Evolutionary conservation across 202 grass and related monocot genomes (phyloP).

Genomic region (Panicum virgatum): DNA sequence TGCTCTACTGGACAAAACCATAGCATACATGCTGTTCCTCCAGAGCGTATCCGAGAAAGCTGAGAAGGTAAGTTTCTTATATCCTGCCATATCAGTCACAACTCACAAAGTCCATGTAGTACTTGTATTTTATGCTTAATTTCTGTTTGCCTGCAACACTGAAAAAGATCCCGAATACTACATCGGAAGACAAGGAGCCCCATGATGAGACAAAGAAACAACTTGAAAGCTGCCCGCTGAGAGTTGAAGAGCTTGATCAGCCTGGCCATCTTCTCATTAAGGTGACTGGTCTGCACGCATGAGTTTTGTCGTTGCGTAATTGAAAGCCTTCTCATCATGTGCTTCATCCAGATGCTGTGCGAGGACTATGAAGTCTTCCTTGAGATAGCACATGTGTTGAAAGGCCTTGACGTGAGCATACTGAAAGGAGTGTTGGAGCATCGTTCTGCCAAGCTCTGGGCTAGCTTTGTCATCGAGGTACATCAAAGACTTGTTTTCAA

Average conservation of each 20-base stretch:
- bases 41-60: constrained; percentile 57
- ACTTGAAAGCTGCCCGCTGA: constrained; percentile 49
- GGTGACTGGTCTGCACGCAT: constrained; percentile 30
- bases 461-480: constrained; percentile 70
- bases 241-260: constrained; percentile 62
- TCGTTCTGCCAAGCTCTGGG: constrained; percentile 48
- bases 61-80: constrained; percentile 53
- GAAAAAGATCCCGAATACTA: constrained; percentile 22
- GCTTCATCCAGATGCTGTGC: constrained; percentile 53
- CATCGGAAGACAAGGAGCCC: neutral
- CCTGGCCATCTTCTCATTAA: constrained; percentile 66
- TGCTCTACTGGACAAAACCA: constrained; percentile 67
- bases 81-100: neutral
- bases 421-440: constrained; percentile 62
- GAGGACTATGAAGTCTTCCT: constrained; percentile 56
- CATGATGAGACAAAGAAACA: constrained; percentile 26
- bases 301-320: neutral
- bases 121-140: neutral
- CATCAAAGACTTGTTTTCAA: neutral
- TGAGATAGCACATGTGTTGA: constrained; percentile 47
- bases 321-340: neutral
- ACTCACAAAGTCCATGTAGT: neutral
- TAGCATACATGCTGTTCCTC: constrained; percentile 73
- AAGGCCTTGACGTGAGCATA: constrained; percentile 51
- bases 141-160: neutral